These are phyloP conservation scores for Persicaria maculosa DNA, from an alignment of 148 eudicot genomes.

Conservation along the genomic window DNA sequence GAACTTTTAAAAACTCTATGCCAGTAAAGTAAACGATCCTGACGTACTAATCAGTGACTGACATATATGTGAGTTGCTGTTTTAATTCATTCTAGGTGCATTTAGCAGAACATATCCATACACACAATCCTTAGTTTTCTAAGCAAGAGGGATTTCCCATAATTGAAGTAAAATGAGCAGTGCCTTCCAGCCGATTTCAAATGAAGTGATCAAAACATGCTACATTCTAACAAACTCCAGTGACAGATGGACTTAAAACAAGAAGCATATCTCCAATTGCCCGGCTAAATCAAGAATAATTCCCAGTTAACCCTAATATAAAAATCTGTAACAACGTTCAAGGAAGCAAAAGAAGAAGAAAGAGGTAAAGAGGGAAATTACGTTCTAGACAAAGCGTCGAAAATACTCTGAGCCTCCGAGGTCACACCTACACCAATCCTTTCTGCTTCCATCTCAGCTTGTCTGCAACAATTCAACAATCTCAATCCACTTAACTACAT, in stretches of 20 bases:
- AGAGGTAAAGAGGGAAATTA: conserved; percentile 25
- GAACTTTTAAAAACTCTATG: background rate
- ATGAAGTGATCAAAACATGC: background rate
- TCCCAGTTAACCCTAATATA: background rate
- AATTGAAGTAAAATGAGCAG: background rate
- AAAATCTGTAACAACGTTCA: background rate
- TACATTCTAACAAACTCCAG: too few relatives aligned
- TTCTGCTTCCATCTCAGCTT: conserved; percentile 92
- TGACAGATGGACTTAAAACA: too few relatives aligned
- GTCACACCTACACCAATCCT: conserved; percentile 97
- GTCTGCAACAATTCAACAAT: conserved; percentile 36
- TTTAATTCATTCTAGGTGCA: background rate
- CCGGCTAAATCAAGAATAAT: background rate
- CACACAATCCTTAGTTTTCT: background rate
- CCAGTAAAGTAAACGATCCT: background rate
- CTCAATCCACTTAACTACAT: background rate
- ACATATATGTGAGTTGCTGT: background rate
- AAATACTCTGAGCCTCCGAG: conserved; percentile 74
- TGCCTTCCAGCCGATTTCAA: background rate
- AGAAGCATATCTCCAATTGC: background rate
- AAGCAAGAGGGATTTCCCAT: background rate
- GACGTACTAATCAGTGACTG: background rate
- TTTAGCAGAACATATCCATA: background rate
- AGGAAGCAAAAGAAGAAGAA: background rate
- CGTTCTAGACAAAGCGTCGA: conserved; percentile 97